Percentiles rank a stretch among this genome's conserved stretches.
These are phyloP conservation scores for Calonectria pseudoreteaudii DNA, from an alignment of 2,329 filamentous ascomycete species.

Conservation along the genomic window DNA sequence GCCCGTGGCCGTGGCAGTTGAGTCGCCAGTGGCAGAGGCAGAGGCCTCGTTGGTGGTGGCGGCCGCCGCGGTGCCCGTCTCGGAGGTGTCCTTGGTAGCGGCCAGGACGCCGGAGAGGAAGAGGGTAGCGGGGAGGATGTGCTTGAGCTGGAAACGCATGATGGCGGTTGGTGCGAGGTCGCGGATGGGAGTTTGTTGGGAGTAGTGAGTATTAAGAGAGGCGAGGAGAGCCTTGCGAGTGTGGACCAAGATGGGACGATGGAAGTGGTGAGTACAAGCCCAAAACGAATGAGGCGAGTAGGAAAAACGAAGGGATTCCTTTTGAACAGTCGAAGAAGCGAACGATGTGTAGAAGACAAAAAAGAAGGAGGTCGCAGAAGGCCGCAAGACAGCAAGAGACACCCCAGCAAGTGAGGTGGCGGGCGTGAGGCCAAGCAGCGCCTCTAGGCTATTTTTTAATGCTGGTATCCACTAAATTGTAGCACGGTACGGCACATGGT, in stretches of 20 bases:
- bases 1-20: slow-evolving; percentile 26
- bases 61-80: slow-evolving; percentile 12
- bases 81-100: slow-evolving; percentile 24
- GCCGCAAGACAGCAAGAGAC: slow-evolving; percentile 13
- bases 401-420: slow-evolving; percentile 4
- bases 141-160: slow-evolving; percentile 43
- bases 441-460: slow-evolving; percentile 10
- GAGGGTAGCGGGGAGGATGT: slow-evolving; percentile 40
- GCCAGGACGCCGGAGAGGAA: slow-evolving; percentile 39
- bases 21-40: slow-evolving; percentile 31
- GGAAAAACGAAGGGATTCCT: slow-evolving; percentile 4
- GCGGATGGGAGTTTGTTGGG: not conserved
- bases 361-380: slow-evolving; percentile 27
- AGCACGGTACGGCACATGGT: not conserved
- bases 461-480: slow-evolving; percentile 14
- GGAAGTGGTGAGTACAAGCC: not conserved
- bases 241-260: not conserved
- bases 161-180: slow-evolving; percentile 18
- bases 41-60: slow-evolving; percentile 17
- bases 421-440: slow-evolving; percentile 5
- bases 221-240: not conserved
- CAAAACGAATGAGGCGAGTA: slow-evolving; percentile 4
- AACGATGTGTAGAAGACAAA: slow-evolving; percentile 7
- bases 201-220: not conserved
- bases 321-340: slow-evolving; percentile 17